Conservation (phyloP, 1,284 basidiomycete genomes). For the Tylopilus orsonianus region DNA sequence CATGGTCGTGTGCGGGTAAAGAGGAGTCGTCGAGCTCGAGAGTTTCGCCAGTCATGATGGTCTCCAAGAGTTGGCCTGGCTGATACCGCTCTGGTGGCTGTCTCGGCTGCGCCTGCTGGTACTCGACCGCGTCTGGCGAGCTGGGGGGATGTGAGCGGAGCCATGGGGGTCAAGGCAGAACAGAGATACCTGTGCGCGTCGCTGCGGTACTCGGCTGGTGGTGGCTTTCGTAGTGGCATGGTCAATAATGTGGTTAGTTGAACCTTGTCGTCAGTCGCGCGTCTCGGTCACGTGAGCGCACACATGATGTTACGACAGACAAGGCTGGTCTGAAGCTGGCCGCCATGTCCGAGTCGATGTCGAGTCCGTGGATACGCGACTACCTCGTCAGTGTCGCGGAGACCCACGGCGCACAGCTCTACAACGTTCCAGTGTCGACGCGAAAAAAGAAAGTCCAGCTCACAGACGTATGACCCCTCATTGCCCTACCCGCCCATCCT, state of each 20-base stretch:
- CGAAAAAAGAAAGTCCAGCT: slow-evolving; percentile 53
- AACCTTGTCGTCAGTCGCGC: slow-evolving; percentile 16
- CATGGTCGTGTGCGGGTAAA: slow-evolving; percentile 23
- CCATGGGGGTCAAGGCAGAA: background rate
- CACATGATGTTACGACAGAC: slow-evolving; percentile 25
- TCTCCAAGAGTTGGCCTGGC: slow-evolving; percentile 35
- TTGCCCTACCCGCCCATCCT: slow-evolving; percentile 4
- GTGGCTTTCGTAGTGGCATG: slow-evolving; percentile 27
- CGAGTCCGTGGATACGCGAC: slow-evolving; percentile 49
- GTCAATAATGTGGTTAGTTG: background rate
- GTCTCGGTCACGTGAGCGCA: slow-evolving; percentile 25
- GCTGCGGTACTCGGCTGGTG: slow-evolving; percentile 13
- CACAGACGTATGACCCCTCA: slow-evolving; percentile 41
- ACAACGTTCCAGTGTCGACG: slow-evolving; percentile 31
- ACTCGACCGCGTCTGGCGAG: slow-evolving; percentile 7
- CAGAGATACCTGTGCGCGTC: slow-evolving; percentile 5
- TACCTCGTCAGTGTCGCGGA: slow-evolving; percentile 52
- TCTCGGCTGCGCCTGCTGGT: slow-evolving; percentile 8
- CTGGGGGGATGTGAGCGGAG: slow-evolving; percentile 8
- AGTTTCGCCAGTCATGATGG: slow-evolving; percentile 38
- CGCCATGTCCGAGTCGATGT: slow-evolving; percentile 37
- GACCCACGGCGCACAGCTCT: slow-evolving; percentile 45
- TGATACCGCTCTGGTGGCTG: slow-evolving; percentile 33
- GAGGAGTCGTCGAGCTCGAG: slow-evolving; percentile 34
- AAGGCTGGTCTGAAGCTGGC: slow-evolving; percentile 16